Evolutionary conservation across 2,329 filamentous ascomycete genomes (phyloP), one percentile per base, ranked within the genome.

Genomic region (Aspergillus sp.): DNA sequence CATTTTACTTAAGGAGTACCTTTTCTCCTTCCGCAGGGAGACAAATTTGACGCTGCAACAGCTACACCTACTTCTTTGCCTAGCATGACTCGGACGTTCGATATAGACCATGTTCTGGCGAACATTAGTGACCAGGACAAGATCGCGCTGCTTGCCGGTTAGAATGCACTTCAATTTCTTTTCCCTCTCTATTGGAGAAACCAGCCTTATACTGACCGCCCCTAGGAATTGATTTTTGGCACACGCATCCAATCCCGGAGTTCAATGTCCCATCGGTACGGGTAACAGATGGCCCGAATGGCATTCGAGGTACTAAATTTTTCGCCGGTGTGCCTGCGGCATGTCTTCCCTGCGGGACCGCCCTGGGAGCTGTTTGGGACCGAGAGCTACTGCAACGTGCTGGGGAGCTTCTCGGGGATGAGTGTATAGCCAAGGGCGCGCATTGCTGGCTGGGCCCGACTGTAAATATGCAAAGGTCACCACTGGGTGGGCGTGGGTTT

Each of bases 401-500:
- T 41, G 90, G 90, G 5, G 80, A 84, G 57, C 83, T 90, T 62
- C 81, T 93, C 49, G 90, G 86, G 11, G 79, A 86, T 11, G 90
- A 93, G 72, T 81, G 82, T 15, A 88, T 85, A 66, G 88, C 89
- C 13, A 87, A 90, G 67, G 89, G 89, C 5, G 88, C 89, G 20
- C 82, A 91, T 59, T 83, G 93, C 24, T 78, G 93, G 6, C 81
- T 93, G 7, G 90, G 87, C 0, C 89, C 89, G 1, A 93, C 90
- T 0, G 86, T 92, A 22, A 92, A 90, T 75, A 88, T 93, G 80
- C 90, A 93, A 66, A 84, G 91, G 15, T 89, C 89, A 49, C 90
- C 90, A 0, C 80, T 95, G 0, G 90, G 90, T 17, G 90, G 91
- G 15, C 83, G 91, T 57, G 92, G 92, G 62, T 95, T 93, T 64